Percentiles rank a stretch among this genome's conserved stretches.
Evolutionary conservation across 169 alveolate genomes (phyloP).

Genomic region (Plasmodium inui): DNA sequence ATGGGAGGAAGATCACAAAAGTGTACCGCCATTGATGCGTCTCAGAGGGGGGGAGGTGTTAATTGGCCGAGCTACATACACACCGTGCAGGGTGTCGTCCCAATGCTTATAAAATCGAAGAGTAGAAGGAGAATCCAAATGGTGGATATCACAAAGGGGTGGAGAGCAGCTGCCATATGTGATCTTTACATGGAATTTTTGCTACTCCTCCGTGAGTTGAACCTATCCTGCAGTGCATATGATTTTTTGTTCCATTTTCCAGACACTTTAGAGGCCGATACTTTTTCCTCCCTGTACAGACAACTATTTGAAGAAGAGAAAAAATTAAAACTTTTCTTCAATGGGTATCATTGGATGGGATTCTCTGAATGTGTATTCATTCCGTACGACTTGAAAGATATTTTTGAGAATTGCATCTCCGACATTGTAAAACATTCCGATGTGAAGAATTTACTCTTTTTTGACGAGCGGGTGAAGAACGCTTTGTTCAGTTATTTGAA

Average conservation of each 20-base stretch:
- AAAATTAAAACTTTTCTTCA: constrained; percentile 44
- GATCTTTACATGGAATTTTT: constrained; percentile 30
- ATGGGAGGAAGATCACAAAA: background rate
- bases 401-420: constrained; percentile 1
- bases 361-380: constrained; percentile 53
- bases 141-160: background rate
- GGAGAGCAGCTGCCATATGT: background rate
- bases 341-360: constrained; percentile 16
- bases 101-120: constrained; percentile 21
- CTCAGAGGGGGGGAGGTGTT: background rate
- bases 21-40: background rate
- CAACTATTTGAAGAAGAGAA: constrained; percentile 52
- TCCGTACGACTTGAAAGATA: constrained; percentile 2
- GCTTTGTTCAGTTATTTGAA: constrained; percentile 26
- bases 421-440: constrained; percentile 43
- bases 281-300: background rate
- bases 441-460: constrained; percentile 23
- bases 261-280: background rate
- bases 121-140: constrained; percentile 2
- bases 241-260: constrained; percentile 31
- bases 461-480: constrained; percentile 7
- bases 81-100: background rate
- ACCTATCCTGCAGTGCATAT: constrained; percentile 14
- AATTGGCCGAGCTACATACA: background rate
- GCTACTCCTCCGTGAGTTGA: constrained; percentile 26